Base-by-base conservation (phyloP, 2,329 filamentous ascomycete genomes). In the Talaromyces sp. region DNA sequence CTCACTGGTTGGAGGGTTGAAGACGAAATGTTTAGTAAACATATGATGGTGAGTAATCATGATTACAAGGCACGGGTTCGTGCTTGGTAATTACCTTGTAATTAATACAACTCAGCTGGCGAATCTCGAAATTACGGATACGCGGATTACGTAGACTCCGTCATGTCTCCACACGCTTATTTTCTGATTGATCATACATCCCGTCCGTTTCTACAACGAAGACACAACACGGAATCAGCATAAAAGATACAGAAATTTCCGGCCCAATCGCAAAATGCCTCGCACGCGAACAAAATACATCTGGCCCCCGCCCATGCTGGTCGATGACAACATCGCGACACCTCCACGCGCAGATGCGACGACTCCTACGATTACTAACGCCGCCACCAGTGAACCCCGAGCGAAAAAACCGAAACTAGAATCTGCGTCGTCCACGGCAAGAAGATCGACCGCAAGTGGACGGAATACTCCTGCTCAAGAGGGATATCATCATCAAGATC, bases 221-320 rank as follows among this genome's bases (percentile, higher is more conserved):
- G 16, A 16, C 37, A 7, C 56, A 45, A 24, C 31, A 43, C 24
- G n/a, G 16, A 10, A 14, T 6, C 4, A 59, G 1, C 24, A 45
- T 59, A 41, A 41, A 58, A 11, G 16, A 19, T 16, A 10, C 52
- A 37, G n/a, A 33, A 1, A 19, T 22, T 6, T n/a, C 13, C 24
- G 24, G 22, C 24, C 13, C 11, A n/a, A 56, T 37, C n/a, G 16
- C n/a, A 39, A 54, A 19, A 67, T 67, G 65, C 65, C 65, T 52
- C 65, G 65, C 14, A 63, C 65, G 16, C 41, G 65, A 47, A 67
- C 65, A 7, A 67, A 67, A 56, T 67, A 65, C 65, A 67, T 67
- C 52, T 67, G 65, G 65, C 65, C 65, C 2, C 65, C 65, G 54
- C 39, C 50, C 14, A 64, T 39, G 52, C 37, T 64, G 33, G 41